A percentile compares a stretch with the other conserved stretches of the same genome.
Evolutionary conservation across 345 rosid genomes (phyloP).

Genomic region (Microthlaspi erraticum): DNA sequence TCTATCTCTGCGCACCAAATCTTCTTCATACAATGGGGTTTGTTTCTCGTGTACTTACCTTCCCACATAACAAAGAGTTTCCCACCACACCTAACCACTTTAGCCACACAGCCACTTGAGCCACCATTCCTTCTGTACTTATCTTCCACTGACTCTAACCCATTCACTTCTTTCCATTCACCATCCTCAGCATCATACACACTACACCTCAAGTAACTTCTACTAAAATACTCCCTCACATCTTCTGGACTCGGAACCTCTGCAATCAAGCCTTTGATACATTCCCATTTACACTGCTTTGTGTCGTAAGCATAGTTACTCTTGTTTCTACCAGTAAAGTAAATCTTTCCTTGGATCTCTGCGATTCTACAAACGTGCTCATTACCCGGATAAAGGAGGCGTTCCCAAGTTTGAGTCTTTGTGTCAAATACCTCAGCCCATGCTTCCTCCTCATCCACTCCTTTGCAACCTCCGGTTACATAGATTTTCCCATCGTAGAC

Average conservation of each 20-base stretch:
- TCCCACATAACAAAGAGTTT: too few species aligned
- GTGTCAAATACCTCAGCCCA: conserved; percentile 15
- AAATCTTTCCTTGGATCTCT: neutral
- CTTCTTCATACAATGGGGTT: too few species aligned
- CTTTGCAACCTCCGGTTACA: neutral
- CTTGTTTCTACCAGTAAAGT: neutral
- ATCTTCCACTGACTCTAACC: too few species aligned
- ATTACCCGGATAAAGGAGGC: neutral
- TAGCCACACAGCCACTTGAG: neutral
- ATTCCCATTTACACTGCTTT: conserved; percentile 7
- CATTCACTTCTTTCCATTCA: neutral
- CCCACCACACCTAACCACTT: too few species aligned
- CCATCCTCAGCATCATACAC: neutral
- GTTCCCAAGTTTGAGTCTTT: conserved; percentile 21
- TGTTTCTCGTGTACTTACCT: too few species aligned
- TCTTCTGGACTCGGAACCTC: neutral
- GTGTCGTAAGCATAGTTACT: conserved; percentile 1
- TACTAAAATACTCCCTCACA: neutral
- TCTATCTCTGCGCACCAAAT: too few species aligned
- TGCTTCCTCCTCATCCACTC: neutral
- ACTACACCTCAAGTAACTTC: neutral
- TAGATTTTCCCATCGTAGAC: neutral
- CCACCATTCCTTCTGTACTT: neutral
- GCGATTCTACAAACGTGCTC: neutral
- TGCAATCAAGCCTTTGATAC: neutral